Base-by-base conservation (phyloP, 139 green algal genomes). In the Trebouxia sp. region DNA sequence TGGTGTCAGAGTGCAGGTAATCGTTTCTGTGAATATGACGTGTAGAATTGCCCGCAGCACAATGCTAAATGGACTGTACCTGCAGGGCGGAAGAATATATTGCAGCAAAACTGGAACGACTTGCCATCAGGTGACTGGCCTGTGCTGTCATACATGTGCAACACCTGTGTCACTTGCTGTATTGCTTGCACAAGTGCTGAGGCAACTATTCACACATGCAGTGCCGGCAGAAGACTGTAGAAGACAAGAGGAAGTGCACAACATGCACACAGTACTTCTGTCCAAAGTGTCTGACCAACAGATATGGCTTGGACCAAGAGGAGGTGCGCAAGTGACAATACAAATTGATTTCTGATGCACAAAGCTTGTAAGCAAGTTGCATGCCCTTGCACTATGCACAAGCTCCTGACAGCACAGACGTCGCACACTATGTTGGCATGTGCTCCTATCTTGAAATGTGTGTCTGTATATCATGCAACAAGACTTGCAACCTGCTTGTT, bases 171-270 rank as follows among this genome's bases (percentile, higher is more conserved):
- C 2, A 58, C 24, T 26, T 79, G 12, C 39, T 41, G 28, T 58
- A 24, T 24, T 41, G 10, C 7, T 26, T 38, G 37, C 6, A 28
- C 24, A 38, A 4, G 15, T n/a, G 24, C 11, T 65, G 26, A 43
- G 24, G 2, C 24, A 28, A 7, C 70, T 62, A 14, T 80, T 10
- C 75, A 69, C 1, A 32, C 47, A 28, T 58, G 28, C 80, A 92
- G 85, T 92, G 88, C 80, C 86, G 88, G 1, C 88, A 92, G 75
- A 92, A 92, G 58, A 92, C 88, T 22, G 77, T 88, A 2, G 88
- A 92, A 72, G 56, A 79, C 22, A 92, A 92, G 58, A 84, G 83
- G 32, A 85, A 89, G 45, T 92, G 88, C 87, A 84, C 30, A 20
- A 75, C 65, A 2, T 92, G 88, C 82, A 89, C 80, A 3, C 58